Conservation (phyloP, 1,284 basidiomycete genomes). For the Boletus sp. region DNA sequence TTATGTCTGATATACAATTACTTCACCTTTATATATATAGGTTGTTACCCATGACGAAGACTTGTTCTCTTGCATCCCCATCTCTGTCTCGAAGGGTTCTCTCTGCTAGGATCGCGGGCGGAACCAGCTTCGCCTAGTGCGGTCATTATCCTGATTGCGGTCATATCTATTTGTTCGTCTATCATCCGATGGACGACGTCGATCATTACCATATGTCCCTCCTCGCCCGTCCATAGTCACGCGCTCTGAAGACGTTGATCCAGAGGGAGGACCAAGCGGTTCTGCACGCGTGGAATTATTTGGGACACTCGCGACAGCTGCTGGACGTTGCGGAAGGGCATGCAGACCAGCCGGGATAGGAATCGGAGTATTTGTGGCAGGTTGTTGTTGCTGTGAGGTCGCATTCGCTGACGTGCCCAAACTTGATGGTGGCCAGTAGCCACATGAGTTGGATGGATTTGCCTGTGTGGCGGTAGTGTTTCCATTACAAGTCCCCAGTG, state of each 20-base stretch:
- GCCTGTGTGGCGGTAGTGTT: not conserved
- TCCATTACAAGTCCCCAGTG: slow-evolving; percentile 6
- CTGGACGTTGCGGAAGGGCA: slow-evolving; percentile 23
- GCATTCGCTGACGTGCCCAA: slow-evolving; percentile 7
- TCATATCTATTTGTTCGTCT: slow-evolving; percentile 11
- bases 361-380: not conserved
- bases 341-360: slow-evolving; percentile 1
- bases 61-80: not conserved
- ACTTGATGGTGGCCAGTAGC: slow-evolving; percentile 4
- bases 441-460: not conserved
- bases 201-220: slow-evolving; percentile 14
- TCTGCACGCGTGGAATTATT: slow-evolving; percentile 20
- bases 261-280: slow-evolving; percentile 16
- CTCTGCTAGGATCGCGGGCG: slow-evolving; percentile 2
- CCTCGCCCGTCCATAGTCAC: slow-evolving; percentile 19
- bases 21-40: not conserved
- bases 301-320: not conserved
- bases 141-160: slow-evolving; percentile 8
- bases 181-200: slow-evolving; percentile 16
- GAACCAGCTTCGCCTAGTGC: slow-evolving; percentile 11
- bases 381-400: slow-evolving; percentile 5
- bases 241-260: slow-evolving; percentile 21
- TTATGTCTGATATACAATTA: not conserved
- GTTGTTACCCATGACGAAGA: not conserved
- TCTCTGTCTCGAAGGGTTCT: not conserved